Evolutionary conservation across 139 green algal species (phyloP).

Genomic region (Chlamydomonas eustigma): DNA sequence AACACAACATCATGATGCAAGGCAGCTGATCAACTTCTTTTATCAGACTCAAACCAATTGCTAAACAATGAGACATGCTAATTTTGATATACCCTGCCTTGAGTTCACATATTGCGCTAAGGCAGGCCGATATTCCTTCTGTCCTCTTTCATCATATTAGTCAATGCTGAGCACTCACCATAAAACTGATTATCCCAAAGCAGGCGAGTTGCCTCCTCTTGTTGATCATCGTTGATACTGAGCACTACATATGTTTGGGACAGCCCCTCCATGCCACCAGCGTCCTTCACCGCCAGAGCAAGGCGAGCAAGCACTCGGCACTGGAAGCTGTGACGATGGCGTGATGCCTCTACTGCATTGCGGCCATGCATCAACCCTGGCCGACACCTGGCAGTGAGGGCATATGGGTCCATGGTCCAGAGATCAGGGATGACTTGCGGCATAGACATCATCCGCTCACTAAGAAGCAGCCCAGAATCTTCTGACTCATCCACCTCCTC

Average conservation of each 20-base stretch:
- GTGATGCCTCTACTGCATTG: neutral
- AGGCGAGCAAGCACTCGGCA: neutral
- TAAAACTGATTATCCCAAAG: constrained; percentile 9
- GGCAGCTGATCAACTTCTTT: neutral
- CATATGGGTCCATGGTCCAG: neutral
- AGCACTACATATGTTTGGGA: neutral
- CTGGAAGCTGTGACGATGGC: neutral
- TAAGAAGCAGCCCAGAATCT: too few species aligned
- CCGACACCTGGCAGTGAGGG: neutral
- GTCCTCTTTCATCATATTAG: neutral
- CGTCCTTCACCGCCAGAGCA: neutral
- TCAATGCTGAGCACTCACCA: neutral
- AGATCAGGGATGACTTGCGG: too few species aligned
- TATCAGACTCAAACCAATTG: neutral
- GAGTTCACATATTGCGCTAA: neutral
- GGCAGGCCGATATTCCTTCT: too few species aligned
- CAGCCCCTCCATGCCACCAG: neutral
- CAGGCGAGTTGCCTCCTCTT: neutral
- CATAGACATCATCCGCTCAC: too few species aligned
- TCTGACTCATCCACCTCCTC: too few species aligned
- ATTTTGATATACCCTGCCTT: neutral
- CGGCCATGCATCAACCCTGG: neutral
- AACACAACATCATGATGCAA: neutral
- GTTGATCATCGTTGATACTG: neutral
- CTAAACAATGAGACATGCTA: neutral